Evolutionary conservation across 306 rosid genomes (phyloP).

Genomic region (Carpinus viminea): DNA sequence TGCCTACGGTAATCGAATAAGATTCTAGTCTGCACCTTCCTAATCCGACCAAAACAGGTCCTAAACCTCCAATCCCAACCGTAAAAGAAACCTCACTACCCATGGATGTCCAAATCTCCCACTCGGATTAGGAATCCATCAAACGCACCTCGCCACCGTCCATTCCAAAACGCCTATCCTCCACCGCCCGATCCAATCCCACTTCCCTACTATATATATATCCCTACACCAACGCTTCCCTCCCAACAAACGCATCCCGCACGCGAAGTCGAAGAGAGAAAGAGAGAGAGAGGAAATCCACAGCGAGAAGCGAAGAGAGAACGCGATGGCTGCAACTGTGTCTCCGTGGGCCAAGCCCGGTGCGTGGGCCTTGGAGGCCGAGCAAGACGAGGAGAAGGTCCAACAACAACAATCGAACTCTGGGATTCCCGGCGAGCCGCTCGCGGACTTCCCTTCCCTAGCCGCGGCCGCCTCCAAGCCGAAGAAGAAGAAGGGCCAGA

Average conservation of each 20-base stretch:
- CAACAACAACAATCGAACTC: constrained; percentile 42
- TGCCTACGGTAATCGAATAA: neutral
- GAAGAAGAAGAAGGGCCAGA: constrained; percentile 85
- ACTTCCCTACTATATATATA: neutral
- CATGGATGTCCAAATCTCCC: neutral
- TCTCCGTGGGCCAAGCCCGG: constrained; percentile 93
- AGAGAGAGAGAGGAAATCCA: neutral
- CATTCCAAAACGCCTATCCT: neutral
- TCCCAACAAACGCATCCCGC: constrained; percentile 29
- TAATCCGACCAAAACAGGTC: neutral
- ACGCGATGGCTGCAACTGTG: constrained; percentile 82
- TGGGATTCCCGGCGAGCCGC: constrained; percentile 21
- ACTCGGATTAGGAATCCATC: neutral
- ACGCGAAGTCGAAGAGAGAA: neutral
- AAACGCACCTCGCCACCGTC: neutral
- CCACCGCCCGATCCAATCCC: constrained; percentile 26
- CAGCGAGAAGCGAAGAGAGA: neutral
- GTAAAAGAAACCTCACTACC: neutral
- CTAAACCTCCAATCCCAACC: neutral
- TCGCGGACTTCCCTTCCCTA: constrained; percentile 82
- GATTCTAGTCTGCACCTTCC: neutral
- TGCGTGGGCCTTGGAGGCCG: constrained; percentile 94
- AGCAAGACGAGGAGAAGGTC: constrained; percentile 73
- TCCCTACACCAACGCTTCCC: neutral
- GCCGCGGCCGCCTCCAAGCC: constrained; percentile 75